Percentiles rank a stretch among this genome's conserved stretches.
Evolutionary conservation across 768 basidiomycete genomes (phyloP).

Genomic region (Termitomyces titanicus): DNA sequence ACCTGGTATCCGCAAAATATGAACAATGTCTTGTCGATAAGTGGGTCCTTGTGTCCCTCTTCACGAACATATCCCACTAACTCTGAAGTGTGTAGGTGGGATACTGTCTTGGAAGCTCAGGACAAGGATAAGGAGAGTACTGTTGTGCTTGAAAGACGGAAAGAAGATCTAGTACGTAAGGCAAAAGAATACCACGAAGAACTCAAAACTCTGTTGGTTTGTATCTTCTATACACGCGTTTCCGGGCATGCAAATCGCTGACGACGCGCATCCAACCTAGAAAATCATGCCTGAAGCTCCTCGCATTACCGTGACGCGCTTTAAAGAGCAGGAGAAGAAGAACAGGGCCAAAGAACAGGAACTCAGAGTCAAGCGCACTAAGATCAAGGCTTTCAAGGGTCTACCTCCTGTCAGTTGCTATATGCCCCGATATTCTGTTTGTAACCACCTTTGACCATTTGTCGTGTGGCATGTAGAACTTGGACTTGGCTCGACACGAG

Average conservation of each 20-base stretch:
- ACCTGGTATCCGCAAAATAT: constrained; percentile 29
- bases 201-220: constrained; percentile 31
- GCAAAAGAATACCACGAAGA: constrained; percentile 45
- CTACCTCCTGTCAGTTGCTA: constrained; percentile 39
- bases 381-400: constrained; percentile 44
- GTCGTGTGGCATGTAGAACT: constrained; percentile 27
- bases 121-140: constrained; percentile 22
- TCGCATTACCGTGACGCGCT: constrained; percentile 32
- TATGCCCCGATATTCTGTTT: background rate
- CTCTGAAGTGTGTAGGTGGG: constrained; percentile 30
- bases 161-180: constrained; percentile 38
- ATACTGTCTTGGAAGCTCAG: constrained; percentile 22
- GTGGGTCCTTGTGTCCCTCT: constrained; percentile 21
- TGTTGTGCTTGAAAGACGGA: constrained; percentile 32
- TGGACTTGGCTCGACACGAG: constrained; percentile 42
- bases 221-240: background rate
- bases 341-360: constrained; percentile 33
- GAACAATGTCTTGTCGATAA: constrained; percentile 34
- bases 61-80: background rate
- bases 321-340: constrained; percentile 34
- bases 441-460: background rate
- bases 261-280: constrained; percentile 12
- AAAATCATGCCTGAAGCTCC: constrained; percentile 26
- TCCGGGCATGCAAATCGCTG: background rate
- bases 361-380: constrained; percentile 40